These are phyloP conservation scores for Toxicodendron radicans DNA, from an alignment of 345 rosid species.

Conservation along the genomic window DNA sequence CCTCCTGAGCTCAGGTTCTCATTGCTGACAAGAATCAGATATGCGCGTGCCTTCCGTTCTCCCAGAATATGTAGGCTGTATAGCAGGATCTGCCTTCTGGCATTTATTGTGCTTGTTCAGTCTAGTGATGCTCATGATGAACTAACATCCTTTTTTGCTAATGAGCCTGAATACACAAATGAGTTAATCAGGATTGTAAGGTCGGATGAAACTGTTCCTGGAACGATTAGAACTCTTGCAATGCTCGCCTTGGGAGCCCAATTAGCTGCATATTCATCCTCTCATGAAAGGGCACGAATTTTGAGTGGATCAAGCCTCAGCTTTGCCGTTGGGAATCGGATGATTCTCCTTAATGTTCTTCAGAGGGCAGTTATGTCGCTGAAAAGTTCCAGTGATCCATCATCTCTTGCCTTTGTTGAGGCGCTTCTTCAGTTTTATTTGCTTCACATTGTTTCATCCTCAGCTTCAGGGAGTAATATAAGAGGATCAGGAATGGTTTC, in stretches of 20 bases:
- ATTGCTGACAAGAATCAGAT: constrained; percentile 85
- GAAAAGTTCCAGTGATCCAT: constrained; percentile 75
- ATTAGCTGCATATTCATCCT: constrained; percentile 88
- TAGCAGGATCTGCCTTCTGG: constrained; percentile 91
- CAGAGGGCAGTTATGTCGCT: constrained; percentile 86
- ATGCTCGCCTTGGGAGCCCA: constrained; percentile 97
- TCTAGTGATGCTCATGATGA: constrained; percentile 93
- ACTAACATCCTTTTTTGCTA: constrained; percentile 80
- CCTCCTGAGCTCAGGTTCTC: constrained; percentile 82
- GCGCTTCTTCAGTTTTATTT: constrained; percentile 94
- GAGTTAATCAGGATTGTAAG: constrained; percentile 90
- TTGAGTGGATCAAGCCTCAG: constrained; percentile 92
- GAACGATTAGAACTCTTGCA: constrained; percentile 84
- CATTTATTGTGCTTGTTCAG: constrained; percentile 92
- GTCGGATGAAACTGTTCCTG: constrained; percentile 81
- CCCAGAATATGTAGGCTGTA: constrained; percentile 83
- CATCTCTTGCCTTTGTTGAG: constrained; percentile 89
- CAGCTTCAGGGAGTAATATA: constrained; percentile 87
- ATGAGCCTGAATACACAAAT: constrained; percentile 96
- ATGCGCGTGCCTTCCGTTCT: constrained; percentile 86
- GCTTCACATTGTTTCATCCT: constrained; percentile 92
- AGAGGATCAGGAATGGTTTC: constrained; percentile 98
- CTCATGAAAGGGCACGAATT: constrained; percentile 92
- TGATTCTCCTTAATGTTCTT: constrained; percentile 91
- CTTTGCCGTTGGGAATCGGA: constrained; percentile 86